These are phyloP conservation scores for Onygena corvina DNA, from an alignment of 2,329 filamentous ascomycete genomes.

Conservation along the genomic window DNA sequence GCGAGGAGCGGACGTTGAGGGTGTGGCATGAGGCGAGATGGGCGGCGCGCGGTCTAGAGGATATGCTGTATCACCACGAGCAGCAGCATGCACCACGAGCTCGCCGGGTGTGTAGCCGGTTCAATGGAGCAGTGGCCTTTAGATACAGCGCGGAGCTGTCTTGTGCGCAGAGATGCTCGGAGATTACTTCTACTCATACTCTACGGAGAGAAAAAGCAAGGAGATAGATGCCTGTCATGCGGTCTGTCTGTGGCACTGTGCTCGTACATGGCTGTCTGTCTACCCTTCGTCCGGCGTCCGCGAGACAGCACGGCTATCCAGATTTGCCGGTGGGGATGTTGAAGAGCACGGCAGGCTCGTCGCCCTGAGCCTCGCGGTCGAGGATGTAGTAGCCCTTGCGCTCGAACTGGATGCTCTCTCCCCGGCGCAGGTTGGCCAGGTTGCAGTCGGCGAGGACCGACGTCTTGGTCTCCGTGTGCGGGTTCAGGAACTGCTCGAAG, in stretches of 20 bases:
- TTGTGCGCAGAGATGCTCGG: too few relatives aligned
- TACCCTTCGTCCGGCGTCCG: not conserved
- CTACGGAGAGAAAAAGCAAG: too few relatives aligned
- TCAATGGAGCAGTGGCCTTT: too few relatives aligned
- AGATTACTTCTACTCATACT: too few relatives aligned
- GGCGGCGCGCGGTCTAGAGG: too few relatives aligned
- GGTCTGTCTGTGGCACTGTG: not conserved
- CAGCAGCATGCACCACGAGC: too few relatives aligned
- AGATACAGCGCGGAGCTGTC: too few relatives aligned
- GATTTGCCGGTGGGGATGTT: conserved; percentile 56
- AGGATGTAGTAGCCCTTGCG: conserved; percentile 84
- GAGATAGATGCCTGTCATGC: too few relatives aligned
- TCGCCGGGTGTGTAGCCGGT: too few relatives aligned
- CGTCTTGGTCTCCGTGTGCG: conserved; percentile 60
- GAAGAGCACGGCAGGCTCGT: conserved; percentile 52
- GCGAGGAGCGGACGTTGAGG: too few relatives aligned
- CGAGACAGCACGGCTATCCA: conserved; percentile 5
- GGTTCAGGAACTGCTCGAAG: conserved; percentile 71
- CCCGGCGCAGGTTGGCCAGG: conserved; percentile 63
- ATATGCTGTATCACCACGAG: too few relatives aligned
- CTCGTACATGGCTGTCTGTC: not conserved
- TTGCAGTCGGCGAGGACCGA: conserved; percentile 71
- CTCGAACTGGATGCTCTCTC: conserved; percentile 92
- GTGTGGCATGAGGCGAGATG: too few relatives aligned
- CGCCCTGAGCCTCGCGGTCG: conserved; percentile 51